Evolutionary conservation across 305 asterid species (phyloP).

Genomic region (Solanum hybrid): DNA sequence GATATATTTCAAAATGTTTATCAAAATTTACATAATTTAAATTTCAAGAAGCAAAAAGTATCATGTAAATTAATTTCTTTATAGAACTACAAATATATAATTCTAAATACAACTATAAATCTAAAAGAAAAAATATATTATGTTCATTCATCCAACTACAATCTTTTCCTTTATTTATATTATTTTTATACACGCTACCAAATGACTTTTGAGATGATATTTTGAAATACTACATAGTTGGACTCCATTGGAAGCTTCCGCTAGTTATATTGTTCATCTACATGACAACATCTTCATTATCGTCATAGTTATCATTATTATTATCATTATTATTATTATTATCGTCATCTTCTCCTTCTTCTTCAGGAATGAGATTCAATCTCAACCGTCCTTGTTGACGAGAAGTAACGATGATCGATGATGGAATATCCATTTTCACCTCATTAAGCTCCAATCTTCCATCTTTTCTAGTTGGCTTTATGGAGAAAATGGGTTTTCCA

Average conservation of each 20-base stretch:
- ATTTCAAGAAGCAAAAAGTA: background rate
- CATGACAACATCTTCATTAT: background rate
- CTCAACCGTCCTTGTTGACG: background rate
- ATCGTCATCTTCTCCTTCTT: background rate
- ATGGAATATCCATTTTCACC: background rate
- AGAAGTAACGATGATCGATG: background rate
- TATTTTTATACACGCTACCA: no score
- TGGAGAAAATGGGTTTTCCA: background rate
- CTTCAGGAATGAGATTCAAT: background rate
- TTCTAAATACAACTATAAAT: background rate
- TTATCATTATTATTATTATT: background rate
- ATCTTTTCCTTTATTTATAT: no score
- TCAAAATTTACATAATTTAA: background rate
- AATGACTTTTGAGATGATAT: background rate
- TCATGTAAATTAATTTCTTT: background rate
- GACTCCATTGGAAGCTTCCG: background rate
- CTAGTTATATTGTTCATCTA: background rate
- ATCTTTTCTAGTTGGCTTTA: background rate
- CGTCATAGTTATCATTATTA: background rate
- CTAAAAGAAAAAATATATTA: no score
- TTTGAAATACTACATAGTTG: background rate
- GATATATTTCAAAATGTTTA: background rate
- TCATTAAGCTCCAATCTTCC: background rate
- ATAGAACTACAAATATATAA: background rate
- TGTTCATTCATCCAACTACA: background rate